phyloP scores from a whole-genome alignment of 495 filamentous ascomycete species.

The Melanomma pulvis-pyrius region DNA sequence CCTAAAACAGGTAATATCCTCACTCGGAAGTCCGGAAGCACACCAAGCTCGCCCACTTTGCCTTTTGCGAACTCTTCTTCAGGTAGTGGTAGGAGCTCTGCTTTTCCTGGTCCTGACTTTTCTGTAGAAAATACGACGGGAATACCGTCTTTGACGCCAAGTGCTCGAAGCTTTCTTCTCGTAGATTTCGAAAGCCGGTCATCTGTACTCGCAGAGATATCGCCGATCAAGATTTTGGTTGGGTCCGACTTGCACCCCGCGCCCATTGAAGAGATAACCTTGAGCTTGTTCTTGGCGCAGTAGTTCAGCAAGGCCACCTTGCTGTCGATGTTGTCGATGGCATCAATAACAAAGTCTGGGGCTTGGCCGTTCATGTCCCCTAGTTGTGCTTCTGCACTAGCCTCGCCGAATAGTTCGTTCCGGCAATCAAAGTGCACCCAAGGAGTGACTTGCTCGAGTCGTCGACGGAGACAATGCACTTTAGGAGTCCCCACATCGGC shows the following conservation, averaged over 20 bases:
- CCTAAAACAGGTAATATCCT: constrained; percentile 92
- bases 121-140: constrained; percentile 93
- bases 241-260: constrained; percentile 98
- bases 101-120: constrained; percentile 88
- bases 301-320: constrained; percentile 92
- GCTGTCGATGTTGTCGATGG: constrained; percentile 96
- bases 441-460: constrained; percentile 81
- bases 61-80: constrained; percentile 90
- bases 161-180: constrained; percentile 72
- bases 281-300: constrained; percentile 73
- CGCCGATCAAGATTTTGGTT: constrained; percentile 85
- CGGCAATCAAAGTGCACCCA: constrained; percentile 89
- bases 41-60: constrained; percentile 80
- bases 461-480: constrained; percentile 75
- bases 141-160: constrained; percentile 82
- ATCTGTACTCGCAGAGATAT: constrained; percentile 86
- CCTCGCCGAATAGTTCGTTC: constrained; percentile 78
- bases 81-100: constrained; percentile 78
- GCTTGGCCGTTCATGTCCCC: constrained; percentile 64
- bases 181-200: constrained; percentile 88
- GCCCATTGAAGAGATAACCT: constrained; percentile 93
- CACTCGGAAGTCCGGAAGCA: constrained; percentile 88
- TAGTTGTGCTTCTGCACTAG: constrained; percentile 65
- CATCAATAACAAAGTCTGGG: constrained; percentile 90
- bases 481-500: constrained; percentile 95